Percentiles rank a stretch among this genome's conserved stretches.
Conservation (phyloP, 1,139 yeast genomes). For the Protomyces lactucae-debilis region DNA sequence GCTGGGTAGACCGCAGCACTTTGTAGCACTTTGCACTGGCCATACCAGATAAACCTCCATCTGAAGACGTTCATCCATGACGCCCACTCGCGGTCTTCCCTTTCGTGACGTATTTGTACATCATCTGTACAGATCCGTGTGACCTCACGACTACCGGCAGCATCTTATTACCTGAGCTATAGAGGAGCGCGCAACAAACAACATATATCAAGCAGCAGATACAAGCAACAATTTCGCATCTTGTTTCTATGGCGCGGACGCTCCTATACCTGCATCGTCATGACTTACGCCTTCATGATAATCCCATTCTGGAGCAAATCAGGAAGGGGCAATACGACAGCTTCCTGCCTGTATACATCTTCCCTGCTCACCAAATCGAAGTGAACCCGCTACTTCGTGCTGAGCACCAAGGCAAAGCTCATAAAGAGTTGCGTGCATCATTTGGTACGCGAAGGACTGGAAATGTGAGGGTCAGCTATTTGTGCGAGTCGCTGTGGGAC, state of each 20-base stretch:
- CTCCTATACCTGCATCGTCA: slow-evolving; percentile 18
- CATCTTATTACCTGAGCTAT: too few relatives aligned
- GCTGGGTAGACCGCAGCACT: neutral
- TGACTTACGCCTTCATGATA: slow-evolving; percentile 22
- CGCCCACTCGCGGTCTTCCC: too few relatives aligned
- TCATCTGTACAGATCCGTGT: neutral
- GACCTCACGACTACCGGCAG: too few relatives aligned
- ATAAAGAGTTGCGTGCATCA: slow-evolving; percentile 3
- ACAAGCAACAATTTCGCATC: neutral
- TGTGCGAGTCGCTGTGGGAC: slow-evolving; percentile 24
- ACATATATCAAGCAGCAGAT: neutral
- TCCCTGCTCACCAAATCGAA: slow-evolving; percentile 22
- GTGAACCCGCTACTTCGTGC: slow-evolving; percentile 15
- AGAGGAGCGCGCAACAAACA: neutral
- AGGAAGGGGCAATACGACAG: neutral
- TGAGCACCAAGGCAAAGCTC: neutral
- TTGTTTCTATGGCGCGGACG: slow-evolving; percentile 10
- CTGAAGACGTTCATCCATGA: too few relatives aligned
- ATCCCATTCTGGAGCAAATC: slow-evolving; percentile 14
- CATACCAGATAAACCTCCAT: too few relatives aligned
- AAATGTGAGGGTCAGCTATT: slow-evolving; percentile 11
- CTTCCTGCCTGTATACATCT: slow-evolving; percentile 19
- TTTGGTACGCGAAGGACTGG: slow-evolving; percentile 22
- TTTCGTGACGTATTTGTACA: neutral
- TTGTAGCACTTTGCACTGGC: too few relatives aligned